These are phyloP conservation scores for Penicillium sp. DNA, from an alignment of 2,329 filamentous ascomycete genomes.

Conservation along the genomic window DNA sequence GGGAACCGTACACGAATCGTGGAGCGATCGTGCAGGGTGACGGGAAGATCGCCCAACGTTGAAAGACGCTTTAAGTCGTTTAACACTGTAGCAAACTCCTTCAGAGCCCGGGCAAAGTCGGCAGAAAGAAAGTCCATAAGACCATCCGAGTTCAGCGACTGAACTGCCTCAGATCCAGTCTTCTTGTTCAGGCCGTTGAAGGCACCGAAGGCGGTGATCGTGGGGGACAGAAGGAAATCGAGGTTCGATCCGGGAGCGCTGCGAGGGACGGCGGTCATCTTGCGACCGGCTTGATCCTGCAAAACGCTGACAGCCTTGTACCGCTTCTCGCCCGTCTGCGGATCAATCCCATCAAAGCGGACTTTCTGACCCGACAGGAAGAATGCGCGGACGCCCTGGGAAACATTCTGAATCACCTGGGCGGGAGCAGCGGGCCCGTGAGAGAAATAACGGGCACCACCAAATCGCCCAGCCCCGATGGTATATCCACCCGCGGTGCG, in stretches of 20 bases:
- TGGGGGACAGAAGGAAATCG: constrained; percentile 86
- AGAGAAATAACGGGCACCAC: constrained; percentile 83
- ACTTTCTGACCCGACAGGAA: constrained; percentile 87
- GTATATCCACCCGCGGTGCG: constrained; percentile 90
- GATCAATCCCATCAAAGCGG: constrained; percentile 76
- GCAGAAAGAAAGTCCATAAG: constrained; percentile 81
- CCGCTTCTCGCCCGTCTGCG: constrained; percentile 69
- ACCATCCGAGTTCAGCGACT: constrained; percentile 76
- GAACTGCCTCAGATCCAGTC: constrained; percentile 30
- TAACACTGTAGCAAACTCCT: constrained; percentile 77
- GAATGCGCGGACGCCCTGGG: constrained; percentile 87
- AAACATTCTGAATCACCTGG: constrained; percentile 94
- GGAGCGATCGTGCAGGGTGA: constrained; percentile 68
- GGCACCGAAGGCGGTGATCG: constrained; percentile 81
- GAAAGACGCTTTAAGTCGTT: constrained; percentile 80
- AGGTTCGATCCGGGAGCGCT: constrained; percentile 74
- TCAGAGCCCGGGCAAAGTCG: constrained; percentile 84
- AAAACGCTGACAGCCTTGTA: constrained; percentile 76
- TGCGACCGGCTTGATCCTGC: constrained; percentile 71
- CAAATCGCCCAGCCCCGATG: constrained; percentile 66
- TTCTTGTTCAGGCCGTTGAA: constrained; percentile 49
- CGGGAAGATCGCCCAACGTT: constrained; percentile 77
- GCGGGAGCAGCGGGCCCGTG: constrained; percentile 82
- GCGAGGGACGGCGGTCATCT: constrained; percentile 58
- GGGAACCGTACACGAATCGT: constrained; percentile 83